Base-by-base conservation (phyloP, 768 basidiomycete genomes). In the Gyrodon lividus region DNA sequence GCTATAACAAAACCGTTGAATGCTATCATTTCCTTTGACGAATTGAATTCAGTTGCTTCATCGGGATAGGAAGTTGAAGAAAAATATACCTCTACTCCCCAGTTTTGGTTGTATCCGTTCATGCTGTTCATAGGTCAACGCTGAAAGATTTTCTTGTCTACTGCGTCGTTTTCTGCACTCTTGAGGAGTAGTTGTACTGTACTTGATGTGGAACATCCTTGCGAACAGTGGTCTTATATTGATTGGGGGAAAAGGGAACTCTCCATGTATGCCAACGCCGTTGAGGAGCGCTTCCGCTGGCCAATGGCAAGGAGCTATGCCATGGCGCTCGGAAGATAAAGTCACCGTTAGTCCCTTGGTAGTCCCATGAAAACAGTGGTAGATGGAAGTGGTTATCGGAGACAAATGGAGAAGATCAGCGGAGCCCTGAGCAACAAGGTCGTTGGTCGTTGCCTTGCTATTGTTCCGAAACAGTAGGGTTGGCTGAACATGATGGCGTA, bases 1-100 rank as follows among this genome's bases (percentile, higher is more conserved):
- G 50, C 51, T 5, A 63, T 41, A 24, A 26, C 0, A 22, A 10
- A 2, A 9, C n/a, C 34, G 9, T 14, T 59, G 16, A 63, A 52
- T 0, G 2, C 8, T 4, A 64, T 13, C 19, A 13, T 24, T 1
- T 54, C 23, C 57, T 60, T 48, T 10, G 5, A 10, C 2, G 12
- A n/a, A 6, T 39, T 23, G 9, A 50, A 20, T 26, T 2, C n/a
- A 12, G 28, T 17, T 10, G 5, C 12, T 10, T 12, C 31, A 14
- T 31, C 31, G 37, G 30, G 16, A 2, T 12, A 8, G 0, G 17
- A 4, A 9, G 9, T 31, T n/a, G 12, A 24, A 34, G 4, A n/a
- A 26, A 24, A 0, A 2, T 49, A 3, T 51, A 64, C 62, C 20
- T 22, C 9, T 3, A 5, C 19, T 4, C 28, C 4, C 58, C 58